These are phyloP conservation scores for Psidium friedrichsthalianum DNA, from an alignment of 345 rosid genomes.

Conservation along the genomic window DNA sequence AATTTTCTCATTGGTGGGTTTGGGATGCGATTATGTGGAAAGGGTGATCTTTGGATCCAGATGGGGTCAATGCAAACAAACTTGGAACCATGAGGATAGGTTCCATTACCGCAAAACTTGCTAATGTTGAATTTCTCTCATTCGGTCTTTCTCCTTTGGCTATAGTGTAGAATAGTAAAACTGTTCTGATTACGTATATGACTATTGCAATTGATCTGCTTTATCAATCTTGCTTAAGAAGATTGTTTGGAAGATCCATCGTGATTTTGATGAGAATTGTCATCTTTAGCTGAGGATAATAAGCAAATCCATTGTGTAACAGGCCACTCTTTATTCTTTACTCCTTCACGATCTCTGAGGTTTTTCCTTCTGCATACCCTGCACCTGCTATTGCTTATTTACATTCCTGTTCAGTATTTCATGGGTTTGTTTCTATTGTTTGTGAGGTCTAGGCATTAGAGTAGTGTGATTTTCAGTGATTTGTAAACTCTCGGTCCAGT, in stretches of 20 bases:
- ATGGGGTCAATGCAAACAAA: not conserved
- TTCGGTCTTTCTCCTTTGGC: not conserved
- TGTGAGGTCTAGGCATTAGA: not conserved
- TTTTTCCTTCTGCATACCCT: not conserved
- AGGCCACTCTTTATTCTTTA: not conserved
- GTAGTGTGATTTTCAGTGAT: not conserved
- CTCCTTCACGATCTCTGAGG: not conserved
- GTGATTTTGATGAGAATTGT: not conserved
- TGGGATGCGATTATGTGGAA: not conserved
- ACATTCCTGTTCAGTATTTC: not conserved
- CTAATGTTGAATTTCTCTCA: not conserved
- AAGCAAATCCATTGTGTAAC: not conserved
- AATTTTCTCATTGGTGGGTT: not conserved
- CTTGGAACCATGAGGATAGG: not conserved
- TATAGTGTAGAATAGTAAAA: not conserved
- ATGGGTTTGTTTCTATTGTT: not conserved
- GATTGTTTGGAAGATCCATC: not conserved
- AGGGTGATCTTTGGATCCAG: not conserved
- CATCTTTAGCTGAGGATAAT: not conserved
- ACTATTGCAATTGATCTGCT: not conserved
- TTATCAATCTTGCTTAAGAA: not conserved
- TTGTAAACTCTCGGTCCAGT: not conserved
- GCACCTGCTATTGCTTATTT: not conserved
- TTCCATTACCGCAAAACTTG: not conserved
- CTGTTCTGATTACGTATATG: not conserved